Conservation (phyloP, 129 eudicot species). For the Flaveria sonorensis region DNA sequence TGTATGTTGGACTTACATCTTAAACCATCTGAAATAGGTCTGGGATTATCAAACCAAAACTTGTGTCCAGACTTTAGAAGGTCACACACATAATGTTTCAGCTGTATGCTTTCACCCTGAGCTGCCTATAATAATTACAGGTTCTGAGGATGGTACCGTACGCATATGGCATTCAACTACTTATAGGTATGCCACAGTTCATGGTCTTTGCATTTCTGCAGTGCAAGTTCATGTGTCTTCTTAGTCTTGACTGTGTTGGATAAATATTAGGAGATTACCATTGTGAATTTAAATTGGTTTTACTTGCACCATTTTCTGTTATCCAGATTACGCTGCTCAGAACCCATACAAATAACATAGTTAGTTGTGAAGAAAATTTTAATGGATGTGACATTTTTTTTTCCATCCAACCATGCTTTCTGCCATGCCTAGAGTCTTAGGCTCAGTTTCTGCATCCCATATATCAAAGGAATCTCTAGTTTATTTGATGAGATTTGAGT, state of each 20-base stretch:
- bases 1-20: slow-evolving; percentile 3
- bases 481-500: neutral
- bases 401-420: neutral
- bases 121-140: slow-evolving; percentile 88
- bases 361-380: slow-evolving; percentile 1
- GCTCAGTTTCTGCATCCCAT: slow-evolving; percentile 17
- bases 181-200: slow-evolving; percentile 53
- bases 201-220: neutral
- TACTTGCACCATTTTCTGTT: slow-evolving; percentile 2
- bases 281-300: neutral
- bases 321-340: slow-evolving; percentile 10
- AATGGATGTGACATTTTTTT: neutral
- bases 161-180: slow-evolving; percentile 96
- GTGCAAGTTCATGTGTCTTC: slow-evolving; percentile 12
- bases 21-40: slow-evolving; percentile 60
- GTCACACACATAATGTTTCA: slow-evolving; percentile 96
- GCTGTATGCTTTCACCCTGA: slow-evolving; percentile 96
- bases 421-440: slow-evolving; percentile 9
- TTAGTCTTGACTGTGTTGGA: slow-evolving; percentile 14
- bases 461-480: neutral
- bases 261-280: slow-evolving; percentile 4
- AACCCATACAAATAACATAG: neutral
- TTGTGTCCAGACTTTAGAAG: slow-evolving; percentile 94
- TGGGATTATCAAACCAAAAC: slow-evolving; percentile 97
- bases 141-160: slow-evolving; percentile 98